Conservation (phyloP, 768 basidiomycete genomes). For the Holtermanniella nyarrowii region DNA sequence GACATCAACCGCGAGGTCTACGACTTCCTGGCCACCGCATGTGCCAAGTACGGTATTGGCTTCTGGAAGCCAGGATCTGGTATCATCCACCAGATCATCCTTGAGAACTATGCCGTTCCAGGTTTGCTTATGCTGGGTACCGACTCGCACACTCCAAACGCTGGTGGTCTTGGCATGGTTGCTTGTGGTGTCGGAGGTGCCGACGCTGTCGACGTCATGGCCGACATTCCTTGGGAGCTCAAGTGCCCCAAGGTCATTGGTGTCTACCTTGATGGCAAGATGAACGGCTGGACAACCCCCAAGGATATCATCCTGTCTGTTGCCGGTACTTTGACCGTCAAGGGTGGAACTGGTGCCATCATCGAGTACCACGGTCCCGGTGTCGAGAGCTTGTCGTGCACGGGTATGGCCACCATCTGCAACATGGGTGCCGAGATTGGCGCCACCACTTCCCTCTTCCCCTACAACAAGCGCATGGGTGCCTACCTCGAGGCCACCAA, state of each 20-base stretch:
- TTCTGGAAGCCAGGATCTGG: conserved; percentile 99
- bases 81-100: conserved; percentile 97
- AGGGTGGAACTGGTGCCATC: conserved; percentile 97
- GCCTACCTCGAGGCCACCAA: conserved; percentile 93
- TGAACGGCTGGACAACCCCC: conserved; percentile 92
- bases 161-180: conserved; percentile 98
- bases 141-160: conserved; percentile 98
- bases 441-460: conserved; percentile 97
- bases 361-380: conserved; percentile 94
- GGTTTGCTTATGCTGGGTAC: conserved; percentile 99
- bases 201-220: conserved; percentile 99
- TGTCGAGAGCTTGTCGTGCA: conserved; percentile 91
- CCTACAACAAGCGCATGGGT: conserved; percentile 90
- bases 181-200: conserved; percentile 99
- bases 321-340: conserved; percentile 96
- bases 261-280: conserved; percentile 90
- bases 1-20: conserved; percentile 97
- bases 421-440: conserved; percentile 99
- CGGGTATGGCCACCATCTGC: conserved; percentile 98
- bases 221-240: conserved; percentile 93
- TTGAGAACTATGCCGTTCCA: conserved; percentile 99
- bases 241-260: conserved; percentile 99
- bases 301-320: conserved; percentile 99
- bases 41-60: conserved; percentile 95
- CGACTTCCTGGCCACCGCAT: conserved; percentile 95